Percentiles rank a stretch among this genome's conserved stretches.
phyloP scores from a whole-genome alignment of 2,329 filamentous ascomycete genomes.

The Alternaria infectoria region DNA sequence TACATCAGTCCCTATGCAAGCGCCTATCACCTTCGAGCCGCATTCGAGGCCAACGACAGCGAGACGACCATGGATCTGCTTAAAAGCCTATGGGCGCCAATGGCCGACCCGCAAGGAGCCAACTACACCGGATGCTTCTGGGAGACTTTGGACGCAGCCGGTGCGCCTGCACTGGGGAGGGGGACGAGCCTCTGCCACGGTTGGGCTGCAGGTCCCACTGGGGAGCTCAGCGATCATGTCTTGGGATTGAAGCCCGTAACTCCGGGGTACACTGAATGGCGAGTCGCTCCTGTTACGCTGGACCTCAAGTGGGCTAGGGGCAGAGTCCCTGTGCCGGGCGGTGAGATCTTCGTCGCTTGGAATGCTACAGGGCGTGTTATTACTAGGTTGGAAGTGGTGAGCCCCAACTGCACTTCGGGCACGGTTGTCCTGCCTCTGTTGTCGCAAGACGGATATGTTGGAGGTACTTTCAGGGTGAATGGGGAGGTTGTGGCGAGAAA shows the following conservation, averaged over 20 bases:
- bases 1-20: background rate
- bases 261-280: background rate
- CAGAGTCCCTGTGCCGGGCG: background rate
- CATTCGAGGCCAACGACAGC: background rate
- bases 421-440: background rate
- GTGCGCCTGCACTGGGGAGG: background rate
- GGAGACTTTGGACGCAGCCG: background rate
- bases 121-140: background rate
- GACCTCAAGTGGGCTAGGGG: background rate
- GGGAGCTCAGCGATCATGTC: background rate
- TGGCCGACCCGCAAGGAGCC: background rate
- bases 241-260: background rate
- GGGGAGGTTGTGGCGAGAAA: background rate
- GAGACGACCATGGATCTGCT: background rate
- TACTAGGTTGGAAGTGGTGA: background rate
- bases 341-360: background rate
- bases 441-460: background rate
- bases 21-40: background rate
- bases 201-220: background rate
- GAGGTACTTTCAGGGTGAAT: background rate
- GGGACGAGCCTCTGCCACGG: background rate
- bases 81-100: background rate
- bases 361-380: background rate
- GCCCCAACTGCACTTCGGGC: background rate
- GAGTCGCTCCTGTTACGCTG: background rate